phyloP scores from a whole-genome alignment of 2,329 filamentous ascomycete species.

The Phialemonium atrogriseum region DNA sequence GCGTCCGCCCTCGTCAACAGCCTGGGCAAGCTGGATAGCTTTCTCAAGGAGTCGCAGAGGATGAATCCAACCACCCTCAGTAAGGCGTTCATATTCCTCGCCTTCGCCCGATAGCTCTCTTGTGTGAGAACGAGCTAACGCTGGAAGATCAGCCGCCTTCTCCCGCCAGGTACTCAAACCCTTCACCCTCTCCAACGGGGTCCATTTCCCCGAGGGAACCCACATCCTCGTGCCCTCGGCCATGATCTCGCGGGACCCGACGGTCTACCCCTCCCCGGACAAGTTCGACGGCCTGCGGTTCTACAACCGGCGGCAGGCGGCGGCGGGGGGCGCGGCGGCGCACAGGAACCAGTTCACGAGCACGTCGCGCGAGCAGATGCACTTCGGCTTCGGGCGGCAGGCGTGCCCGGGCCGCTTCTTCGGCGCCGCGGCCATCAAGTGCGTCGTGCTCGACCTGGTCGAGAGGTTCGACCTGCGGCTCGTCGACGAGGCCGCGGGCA shows the following conservation, averaged over 20 bases:
- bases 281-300: slow-evolving; percentile 26
- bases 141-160: slow-evolving; percentile 33
- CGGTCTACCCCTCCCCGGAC: slow-evolving; percentile 21
- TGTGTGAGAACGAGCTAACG: too few relatives aligned
- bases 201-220: too few relatives aligned
- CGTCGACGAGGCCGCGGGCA: too few relatives aligned
- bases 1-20: slow-evolving; percentile 9
- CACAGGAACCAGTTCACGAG: slow-evolving; percentile 23
- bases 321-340: background rate
- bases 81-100: slow-evolving; percentile 14
- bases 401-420: slow-evolving; percentile 22
- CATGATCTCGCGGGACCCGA: slow-evolving; percentile 26
- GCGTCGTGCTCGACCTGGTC: too few relatives aligned
- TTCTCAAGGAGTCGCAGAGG: slow-evolving; percentile 10
- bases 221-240: slow-evolving; percentile 28
- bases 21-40: slow-evolving; percentile 11
- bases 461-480: too few relatives aligned
- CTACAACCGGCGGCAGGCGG: slow-evolving; percentile 18
- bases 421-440: slow-evolving; percentile 18
- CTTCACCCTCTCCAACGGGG: slow-evolving; percentile 40
- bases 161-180: slow-evolving; percentile 36
- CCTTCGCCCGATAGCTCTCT: too few relatives aligned
- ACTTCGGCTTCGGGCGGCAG: slow-evolving; percentile 25
- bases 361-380: slow-evolving; percentile 20
- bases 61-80: slow-evolving; percentile 14